Evolutionary conservation across 2,329 filamentous ascomycete species (phyloP).

Genomic region (Penicillium sp.): DNA sequence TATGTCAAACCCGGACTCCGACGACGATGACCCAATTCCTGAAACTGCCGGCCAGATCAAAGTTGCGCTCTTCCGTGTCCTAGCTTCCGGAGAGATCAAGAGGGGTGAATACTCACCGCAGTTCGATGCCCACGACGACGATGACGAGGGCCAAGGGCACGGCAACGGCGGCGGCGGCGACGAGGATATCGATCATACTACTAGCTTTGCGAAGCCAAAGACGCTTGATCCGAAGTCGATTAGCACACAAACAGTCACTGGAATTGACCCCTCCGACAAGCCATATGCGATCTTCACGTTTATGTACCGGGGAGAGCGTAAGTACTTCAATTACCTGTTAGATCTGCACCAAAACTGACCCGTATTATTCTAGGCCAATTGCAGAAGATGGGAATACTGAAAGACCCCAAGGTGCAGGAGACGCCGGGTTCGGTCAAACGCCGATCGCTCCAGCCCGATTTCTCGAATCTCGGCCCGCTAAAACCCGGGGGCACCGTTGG

Average conservation of each 20-base stretch:
- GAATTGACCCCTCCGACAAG: slow-evolving; percentile 93
- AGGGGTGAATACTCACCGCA: slow-evolving; percentile 97
- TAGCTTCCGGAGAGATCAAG: slow-evolving; percentile 96
- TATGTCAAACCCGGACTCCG: slow-evolving; percentile 69
- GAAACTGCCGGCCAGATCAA: slow-evolving; percentile 98
- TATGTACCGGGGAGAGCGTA: slow-evolving; percentile 93
- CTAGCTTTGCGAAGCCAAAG: slow-evolving; percentile 96
- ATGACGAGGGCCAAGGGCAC: slow-evolving; percentile 67
- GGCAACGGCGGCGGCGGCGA: slow-evolving; percentile 67
- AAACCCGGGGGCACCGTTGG: slow-evolving; percentile 88
- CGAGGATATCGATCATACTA: slow-evolving; percentile 92
- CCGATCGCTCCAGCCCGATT: slow-evolving; percentile 81
- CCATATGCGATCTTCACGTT: slow-evolving; percentile 98
- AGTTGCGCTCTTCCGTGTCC: slow-evolving; percentile 91
- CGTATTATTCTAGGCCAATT: slow-evolving; percentile 71
- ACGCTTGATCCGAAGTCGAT: slow-evolving; percentile 95
- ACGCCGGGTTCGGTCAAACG: slow-evolving; percentile 71
- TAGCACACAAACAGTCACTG: slow-evolving; percentile 98
- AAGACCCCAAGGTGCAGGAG: slow-evolving; percentile 65
- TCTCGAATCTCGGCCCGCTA: slow-evolving; percentile 80
- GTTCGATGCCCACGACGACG: slow-evolving; percentile 95
- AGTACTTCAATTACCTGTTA: slow-evolving; percentile 46
- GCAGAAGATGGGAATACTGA: slow-evolving; percentile 91
- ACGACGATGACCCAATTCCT: slow-evolving; percentile 83
- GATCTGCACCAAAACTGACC: slow-evolving; percentile 1